Percentiles rank a stretch among this genome's conserved stretches.
Evolutionary conservation across 495 filamentous ascomycete genomes (phyloP).

Genomic region (Hypoxylon rickii): DNA sequence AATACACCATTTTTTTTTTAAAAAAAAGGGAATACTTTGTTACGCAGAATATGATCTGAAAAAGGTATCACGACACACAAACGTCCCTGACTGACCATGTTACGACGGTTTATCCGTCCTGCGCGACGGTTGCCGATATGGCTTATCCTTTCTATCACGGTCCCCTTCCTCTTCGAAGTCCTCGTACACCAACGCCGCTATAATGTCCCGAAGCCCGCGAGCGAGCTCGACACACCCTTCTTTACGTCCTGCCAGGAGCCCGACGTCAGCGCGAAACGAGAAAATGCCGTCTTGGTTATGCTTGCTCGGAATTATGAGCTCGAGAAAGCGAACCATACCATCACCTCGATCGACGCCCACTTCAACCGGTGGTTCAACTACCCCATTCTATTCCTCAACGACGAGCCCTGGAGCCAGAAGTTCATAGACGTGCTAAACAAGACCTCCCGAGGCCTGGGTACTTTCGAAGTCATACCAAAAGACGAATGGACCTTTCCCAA

Average conservation of each 20-base stretch:
- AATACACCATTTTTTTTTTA: too few species aligned
- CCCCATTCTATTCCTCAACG: slow-evolving; percentile 95
- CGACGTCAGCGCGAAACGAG: slow-evolving; percentile 62
- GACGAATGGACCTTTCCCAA: slow-evolving; percentile 89
- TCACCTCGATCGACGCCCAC: slow-evolving; percentile 90
- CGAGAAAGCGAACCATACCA: slow-evolving; percentile 80
- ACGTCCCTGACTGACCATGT: slow-evolving; percentile 34
- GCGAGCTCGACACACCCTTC: slow-evolving; percentile 50
- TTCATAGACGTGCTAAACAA: slow-evolving; percentile 86
- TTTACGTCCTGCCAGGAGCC: slow-evolving; percentile 50
- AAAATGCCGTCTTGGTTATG: slow-evolving; percentile 86
- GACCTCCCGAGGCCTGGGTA: slow-evolving; percentile 81
- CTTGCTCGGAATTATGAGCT: slow-evolving; percentile 86
- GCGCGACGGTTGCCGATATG: slow-evolving; percentile 37
- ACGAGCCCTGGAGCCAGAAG: slow-evolving; percentile 77
- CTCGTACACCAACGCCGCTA: slow-evolving; percentile 36
- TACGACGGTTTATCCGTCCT: slow-evolving; percentile 41
- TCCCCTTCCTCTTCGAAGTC: slow-evolving; percentile 37
- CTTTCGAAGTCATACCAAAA: slow-evolving; percentile 74
- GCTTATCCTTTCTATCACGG: slow-evolving; percentile 31
- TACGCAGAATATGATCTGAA: slow-evolving; percentile 28
- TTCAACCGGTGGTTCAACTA: slow-evolving; percentile 99
- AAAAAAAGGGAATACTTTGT: not conserved
- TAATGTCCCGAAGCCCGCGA: slow-evolving; percentile 30
- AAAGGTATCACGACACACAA: slow-evolving; percentile 20